These are phyloP conservation scores for Pisolithus microcarpus DNA, from an alignment of 768 basidiomycete species.

Conservation along the genomic window DNA sequence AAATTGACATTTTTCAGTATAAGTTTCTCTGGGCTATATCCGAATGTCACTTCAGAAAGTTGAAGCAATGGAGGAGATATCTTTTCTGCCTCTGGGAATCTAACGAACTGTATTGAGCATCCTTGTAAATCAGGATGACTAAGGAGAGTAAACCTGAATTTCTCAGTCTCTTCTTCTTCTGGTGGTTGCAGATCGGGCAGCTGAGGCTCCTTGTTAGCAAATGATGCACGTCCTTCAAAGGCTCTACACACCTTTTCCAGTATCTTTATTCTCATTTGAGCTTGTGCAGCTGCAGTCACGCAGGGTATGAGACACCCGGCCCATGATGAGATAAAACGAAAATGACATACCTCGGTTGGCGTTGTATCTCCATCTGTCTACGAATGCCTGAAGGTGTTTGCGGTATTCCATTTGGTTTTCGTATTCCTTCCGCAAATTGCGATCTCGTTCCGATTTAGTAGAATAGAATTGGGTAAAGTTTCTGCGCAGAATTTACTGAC, in stretches of 20 bases:
- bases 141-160: slow-evolving; percentile 61
- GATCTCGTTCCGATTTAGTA: slow-evolving; percentile 91
- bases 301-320: slow-evolving; percentile 1
- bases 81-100: slow-evolving; percentile 95
- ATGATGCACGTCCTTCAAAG: not conserved
- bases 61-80: slow-evolving; percentile 94
- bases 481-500: slow-evolving; percentile 30
- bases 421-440: slow-evolving; percentile 89
- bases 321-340: not conserved
- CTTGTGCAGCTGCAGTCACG: slow-evolving; percentile 65
- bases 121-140: not conserved
- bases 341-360: slow-evolving; percentile 70
- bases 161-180: slow-evolving; percentile 86
- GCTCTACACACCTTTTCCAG: slow-evolving; percentile 54
- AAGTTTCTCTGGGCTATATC: slow-evolving; percentile 71
- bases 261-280: slow-evolving; percentile 71
- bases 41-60: slow-evolving; percentile 85
- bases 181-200: slow-evolving; percentile 91
- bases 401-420: slow-evolving; percentile 94
- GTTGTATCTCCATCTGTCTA: slow-evolving; percentile 97
- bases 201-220: slow-evolving; percentile 29
- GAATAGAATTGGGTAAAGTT: slow-evolving; percentile 99
- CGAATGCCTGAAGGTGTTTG: slow-evolving; percentile 93
- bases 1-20: slow-evolving; percentile 78
- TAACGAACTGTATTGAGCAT: slow-evolving; percentile 20